A percentile compares a stretch with the other conserved stretches of the same genome.
These are phyloP conservation scores for Fraxinus albicans DNA, from an alignment of 305 asterid genomes.

Conservation along the genomic window DNA sequence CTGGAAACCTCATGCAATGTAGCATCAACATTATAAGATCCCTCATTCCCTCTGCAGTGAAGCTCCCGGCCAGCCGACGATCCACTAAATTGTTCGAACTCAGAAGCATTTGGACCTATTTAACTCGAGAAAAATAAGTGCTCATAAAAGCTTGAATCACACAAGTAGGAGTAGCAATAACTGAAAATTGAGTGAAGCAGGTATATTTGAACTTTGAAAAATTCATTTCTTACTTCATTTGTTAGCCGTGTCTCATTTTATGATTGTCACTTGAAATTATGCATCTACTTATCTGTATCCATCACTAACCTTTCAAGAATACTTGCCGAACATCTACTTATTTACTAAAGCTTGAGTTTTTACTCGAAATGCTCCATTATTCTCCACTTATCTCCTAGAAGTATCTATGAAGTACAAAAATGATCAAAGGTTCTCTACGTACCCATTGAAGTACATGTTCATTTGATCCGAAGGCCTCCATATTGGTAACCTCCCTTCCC, in stretches of 20 bases:
- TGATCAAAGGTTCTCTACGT: constrained; percentile 13
- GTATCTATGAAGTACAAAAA: background rate
- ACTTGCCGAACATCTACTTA: background rate
- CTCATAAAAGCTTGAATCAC: background rate
- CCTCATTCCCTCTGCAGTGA: constrained; percentile 61
- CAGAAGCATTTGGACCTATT: constrained; percentile 49
- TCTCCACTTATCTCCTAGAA: background rate
- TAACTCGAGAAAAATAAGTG: background rate
- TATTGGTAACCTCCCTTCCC: constrained; percentile 48
- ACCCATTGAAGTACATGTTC: constrained; percentile 48
- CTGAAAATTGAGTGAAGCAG: background rate
- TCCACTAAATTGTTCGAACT: constrained; percentile 43
- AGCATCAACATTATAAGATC: constrained; percentile 51
- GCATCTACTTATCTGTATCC: background rate
- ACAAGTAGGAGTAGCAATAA: background rate
- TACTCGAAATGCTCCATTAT: background rate
- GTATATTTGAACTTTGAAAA: background rate
- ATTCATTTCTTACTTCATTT: background rate
- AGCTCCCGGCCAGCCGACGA: constrained; percentile 46
- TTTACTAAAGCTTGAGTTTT: background rate
- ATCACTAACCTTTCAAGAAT: background rate
- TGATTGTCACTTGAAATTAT: background rate
- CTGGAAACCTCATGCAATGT: constrained; percentile 54
- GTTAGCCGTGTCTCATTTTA: background rate
- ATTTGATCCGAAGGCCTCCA: constrained; percentile 44